Evolutionary conservation across 768 basidiomycete genomes (phyloP), one percentile per base, ranked within the genome.

Genomic region (Mycena capillaripes): DNA sequence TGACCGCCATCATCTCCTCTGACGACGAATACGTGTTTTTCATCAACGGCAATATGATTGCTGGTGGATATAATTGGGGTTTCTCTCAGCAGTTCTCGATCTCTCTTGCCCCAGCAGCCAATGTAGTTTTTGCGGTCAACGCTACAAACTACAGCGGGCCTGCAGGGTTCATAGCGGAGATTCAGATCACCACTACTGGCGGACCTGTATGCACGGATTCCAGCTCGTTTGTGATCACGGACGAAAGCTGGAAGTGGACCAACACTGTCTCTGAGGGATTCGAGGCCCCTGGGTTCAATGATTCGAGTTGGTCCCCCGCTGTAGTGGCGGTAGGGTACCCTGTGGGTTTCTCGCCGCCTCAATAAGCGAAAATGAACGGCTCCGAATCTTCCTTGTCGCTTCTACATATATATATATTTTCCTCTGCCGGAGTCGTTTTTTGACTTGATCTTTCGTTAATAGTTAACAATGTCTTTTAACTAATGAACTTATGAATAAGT

Each of bases 1-100:
- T 75, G 36, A 78, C 66, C 25, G 66, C 80, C 34, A 72, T 77
- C 60, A 78, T 81, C 4, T 72, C 63, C 23, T 71, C 72, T 2
- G 82, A 82, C 62, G 69, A 81, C 56, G 76, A 56, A 42, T 79
- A 77, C 66, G 75, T 76, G 9, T 71, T 82, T 12, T 81, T 77
- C 53, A 56, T 82, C 59, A 81, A 81, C 46, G 81, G 81, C 17
- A 57, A 63, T 3, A 40, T 78, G 2, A 75, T 80, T 6, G 81
- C 77, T 3, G 76, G 76, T 2, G 70, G 70, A 3, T n/a, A 46
- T 2, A 74, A 70, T 50, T 57, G n/a, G 29, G 27, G 38, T 11
- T 11, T 63, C 59, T 27, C 75, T 32, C 66, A 76, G 61, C 27
- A 75, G 17, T 70, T 74, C 25, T 64, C 72, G 2, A 76, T 75